Base-by-base conservation (phyloP, 176 grass and related monocot genomes). In the Triticum urartu region DNA sequence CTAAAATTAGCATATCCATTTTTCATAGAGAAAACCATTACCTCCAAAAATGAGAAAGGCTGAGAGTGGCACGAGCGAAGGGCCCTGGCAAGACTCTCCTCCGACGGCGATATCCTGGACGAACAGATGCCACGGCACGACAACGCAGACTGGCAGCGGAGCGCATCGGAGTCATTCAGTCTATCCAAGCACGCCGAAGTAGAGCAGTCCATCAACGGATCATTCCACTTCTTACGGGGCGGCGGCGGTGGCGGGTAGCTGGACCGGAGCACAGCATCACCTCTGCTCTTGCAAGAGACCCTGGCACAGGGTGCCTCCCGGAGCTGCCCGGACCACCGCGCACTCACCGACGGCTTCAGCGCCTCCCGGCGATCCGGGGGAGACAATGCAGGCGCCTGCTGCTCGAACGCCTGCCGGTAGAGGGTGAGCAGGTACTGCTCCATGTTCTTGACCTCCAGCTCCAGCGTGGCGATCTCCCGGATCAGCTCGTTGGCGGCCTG, bases 361-460 rank as follows among this genome's bases (percentile, higher is more conserved):
- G 61, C 78, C 22, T 80, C 84, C 71, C 66, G 75, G 25, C 28
- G 58, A 70, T 62, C 73, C 36, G 87, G 68, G 22, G 93, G 87
- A 28, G 97, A 87, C 26, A 88, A 87, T 73, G 86, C 47, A 11
- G 94, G 61, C 7, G 79, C 79, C 76, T 94, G 91, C 79, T 94
- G 96, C 71, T 97, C 92, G 82, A 99, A 99, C 4, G 94, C 97
- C 85, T 87, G 95, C 24, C 94, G 87, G 84, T 99, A 99, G 54
- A 99, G 92, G 8, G 87, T 85, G 33, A 99, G 87, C 50, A 99
- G 90, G 89, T 99, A 99, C 80, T 94, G 94, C 90, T 99, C 97
- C 94, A 99, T 88, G 78, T 97, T 88, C 92, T 94, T 99, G 10
- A 99, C 97, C 83, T 99, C 97, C 2, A 96, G 85, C 84, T 97